Percentiles rank a stretch among this genome's conserved stretches.
These are phyloP conservation scores for Rachicladosporium sp. DNA, from an alignment of 2,329 filamentous ascomycete species.

Conservation along the genomic window DNA sequence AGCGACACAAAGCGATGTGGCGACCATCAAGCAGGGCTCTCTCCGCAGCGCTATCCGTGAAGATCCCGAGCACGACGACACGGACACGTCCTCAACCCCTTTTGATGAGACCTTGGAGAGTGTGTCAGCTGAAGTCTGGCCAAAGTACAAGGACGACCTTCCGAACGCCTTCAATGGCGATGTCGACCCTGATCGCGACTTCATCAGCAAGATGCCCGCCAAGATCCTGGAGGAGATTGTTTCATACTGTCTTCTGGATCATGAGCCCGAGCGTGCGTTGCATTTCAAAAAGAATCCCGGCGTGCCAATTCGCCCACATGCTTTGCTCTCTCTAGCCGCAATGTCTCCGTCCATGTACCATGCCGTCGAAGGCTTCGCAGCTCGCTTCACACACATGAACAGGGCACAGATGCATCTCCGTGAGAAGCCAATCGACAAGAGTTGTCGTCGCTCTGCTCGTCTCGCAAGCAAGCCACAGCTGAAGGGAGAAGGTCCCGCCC, in stretches of 20 bases:
- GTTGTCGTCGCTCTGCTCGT: constrained; percentile 5
- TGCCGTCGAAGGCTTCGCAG: constrained; percentile 6
- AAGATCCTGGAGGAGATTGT: constrained; percentile 9
- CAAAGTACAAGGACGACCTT: constrained; percentile 6
- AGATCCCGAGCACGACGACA: too few relatives aligned
- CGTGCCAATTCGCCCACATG: constrained; percentile 1
- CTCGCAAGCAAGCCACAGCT: constrained; percentile 3
- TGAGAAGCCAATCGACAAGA: background rate
- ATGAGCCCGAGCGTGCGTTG: constrained; percentile 7
- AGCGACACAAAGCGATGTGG: too few relatives aligned
- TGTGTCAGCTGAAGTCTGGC: background rate
- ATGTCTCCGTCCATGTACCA: constrained; percentile 8
- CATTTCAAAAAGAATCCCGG: background rate
- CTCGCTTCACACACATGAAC: background rate
- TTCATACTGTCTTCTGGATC: constrained; percentile 7
- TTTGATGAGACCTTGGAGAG: background rate
- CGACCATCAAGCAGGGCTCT: too few relatives aligned
- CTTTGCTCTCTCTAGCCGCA: constrained; percentile 7
- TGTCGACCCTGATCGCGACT: constrained; percentile 6
- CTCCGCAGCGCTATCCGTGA: too few relatives aligned
- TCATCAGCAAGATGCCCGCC: constrained; percentile 7
- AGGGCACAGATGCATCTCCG: background rate
- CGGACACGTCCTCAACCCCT: too few relatives aligned
- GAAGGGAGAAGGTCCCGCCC: background rate
- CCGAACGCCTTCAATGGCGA: constrained; percentile 5